Conservation (phyloP, 2,329 filamentous ascomycete species). For the Leptographium flavum region DNA sequence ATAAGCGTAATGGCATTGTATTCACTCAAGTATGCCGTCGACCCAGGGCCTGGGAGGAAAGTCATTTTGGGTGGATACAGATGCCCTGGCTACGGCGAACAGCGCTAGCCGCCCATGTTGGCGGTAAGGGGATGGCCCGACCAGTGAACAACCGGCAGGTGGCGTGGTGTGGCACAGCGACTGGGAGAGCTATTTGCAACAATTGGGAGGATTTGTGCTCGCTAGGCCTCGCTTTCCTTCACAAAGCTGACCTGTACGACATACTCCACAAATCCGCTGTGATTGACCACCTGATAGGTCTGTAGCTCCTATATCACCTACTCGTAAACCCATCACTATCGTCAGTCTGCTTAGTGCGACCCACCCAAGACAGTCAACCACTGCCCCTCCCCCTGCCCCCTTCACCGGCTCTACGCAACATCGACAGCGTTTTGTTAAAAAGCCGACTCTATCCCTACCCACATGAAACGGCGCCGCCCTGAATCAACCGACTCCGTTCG, state of each 20-base stretch:
- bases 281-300: too few relatives aligned
- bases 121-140: not conserved
- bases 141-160: not conserved
- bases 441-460: not conserved
- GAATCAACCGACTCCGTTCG: not conserved
- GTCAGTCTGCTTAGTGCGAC: not conserved
- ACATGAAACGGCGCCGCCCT: not conserved
- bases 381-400: not conserved
- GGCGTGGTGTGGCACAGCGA: not conserved
- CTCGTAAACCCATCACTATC: not conserved
- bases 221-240: too few relatives aligned
- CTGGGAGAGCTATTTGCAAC: not conserved
- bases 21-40: too few relatives aligned
- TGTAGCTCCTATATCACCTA: not conserved
- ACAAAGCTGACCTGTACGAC: not conserved
- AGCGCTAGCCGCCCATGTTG: not conserved
- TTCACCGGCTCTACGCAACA: not conserved
- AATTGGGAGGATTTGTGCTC: too few relatives aligned
- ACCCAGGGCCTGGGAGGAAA: too few relatives aligned
- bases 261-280: not conserved
- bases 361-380: constrained; percentile 1
- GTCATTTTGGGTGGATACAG: too few relatives aligned
- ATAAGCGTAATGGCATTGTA: too few relatives aligned
- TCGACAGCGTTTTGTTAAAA: not conserved
- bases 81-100: constrained; percentile 11